Conservation (phyloP, 129 eudicot species). For the Tanacetum coccineum region DNA sequence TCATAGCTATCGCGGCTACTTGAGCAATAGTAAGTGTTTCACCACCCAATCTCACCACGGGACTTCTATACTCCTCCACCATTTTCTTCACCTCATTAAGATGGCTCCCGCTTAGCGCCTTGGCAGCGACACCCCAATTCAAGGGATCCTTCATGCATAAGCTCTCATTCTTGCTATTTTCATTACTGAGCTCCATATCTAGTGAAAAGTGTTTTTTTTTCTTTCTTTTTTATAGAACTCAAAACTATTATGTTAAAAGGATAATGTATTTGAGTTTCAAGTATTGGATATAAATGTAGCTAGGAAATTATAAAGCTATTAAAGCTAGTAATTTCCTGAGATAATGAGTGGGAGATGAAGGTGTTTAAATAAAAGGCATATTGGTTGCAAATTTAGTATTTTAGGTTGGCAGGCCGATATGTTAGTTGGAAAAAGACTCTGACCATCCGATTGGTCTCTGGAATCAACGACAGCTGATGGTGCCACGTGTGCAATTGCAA, state of each 20-base stretch:
- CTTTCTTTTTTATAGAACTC: not conserved
- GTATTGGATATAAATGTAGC: not conserved
- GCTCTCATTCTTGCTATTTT: not conserved
- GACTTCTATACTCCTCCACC: slow-evolving; percentile 61
- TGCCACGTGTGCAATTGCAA: slow-evolving; percentile 33
- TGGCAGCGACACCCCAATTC: slow-evolving; percentile 66
- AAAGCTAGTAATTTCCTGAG: slow-evolving; percentile 44
- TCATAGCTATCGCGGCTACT: slow-evolving; percentile 63
- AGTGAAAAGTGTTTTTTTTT: too few species aligned
- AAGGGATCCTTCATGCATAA: slow-evolving; percentile 44
- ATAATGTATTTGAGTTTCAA: not conserved
- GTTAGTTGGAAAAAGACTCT: slow-evolving; percentile 37
- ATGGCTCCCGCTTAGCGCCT: slow-evolving; percentile 54
- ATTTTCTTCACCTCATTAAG: slow-evolving; percentile 69
- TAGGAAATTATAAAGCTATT: slow-evolving; percentile 35
- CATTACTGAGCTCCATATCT: slow-evolving; percentile 21
- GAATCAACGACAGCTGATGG: slow-evolving; percentile 19
- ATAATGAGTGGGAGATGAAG: slow-evolving; percentile 18
- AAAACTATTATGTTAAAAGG: not conserved
- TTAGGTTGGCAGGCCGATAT: slow-evolving; percentile 34
- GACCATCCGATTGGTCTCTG: slow-evolving; percentile 37
- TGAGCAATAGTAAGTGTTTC: slow-evolving; percentile 53
- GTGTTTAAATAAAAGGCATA: slow-evolving; percentile 34
- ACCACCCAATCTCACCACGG: slow-evolving; percentile 55
- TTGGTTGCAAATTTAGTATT: slow-evolving; percentile 12